Conservation (phyloP, 257 asterid species). For the Jaltomata sinuosa region DNA sequence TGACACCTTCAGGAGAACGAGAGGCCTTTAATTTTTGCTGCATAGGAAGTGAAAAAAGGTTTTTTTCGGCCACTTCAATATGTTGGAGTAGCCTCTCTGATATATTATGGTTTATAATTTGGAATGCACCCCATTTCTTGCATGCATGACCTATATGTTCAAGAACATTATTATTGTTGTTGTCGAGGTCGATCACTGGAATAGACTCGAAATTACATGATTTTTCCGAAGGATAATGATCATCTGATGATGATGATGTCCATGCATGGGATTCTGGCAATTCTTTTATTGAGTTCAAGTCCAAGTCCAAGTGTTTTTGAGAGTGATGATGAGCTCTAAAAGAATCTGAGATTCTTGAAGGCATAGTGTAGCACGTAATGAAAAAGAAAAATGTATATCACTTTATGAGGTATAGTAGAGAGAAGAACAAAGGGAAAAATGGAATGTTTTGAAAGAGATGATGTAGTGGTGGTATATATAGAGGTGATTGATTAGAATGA, state of each 20-base stretch:
- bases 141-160: conserved; percentile 77
- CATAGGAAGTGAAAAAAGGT: conserved; percentile 73
- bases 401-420: neutral
- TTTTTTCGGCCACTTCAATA: conserved; percentile 27
- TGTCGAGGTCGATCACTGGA: conserved; percentile 54
- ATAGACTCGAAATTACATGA: conserved; percentile 13
- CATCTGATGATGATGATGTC: conserved; percentile 21
- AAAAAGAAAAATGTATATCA: neutral
- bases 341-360: conserved; percentile 33
- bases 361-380: conserved; percentile 25
- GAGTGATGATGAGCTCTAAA: conserved; percentile 21
- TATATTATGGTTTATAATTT: conserved; percentile 49
- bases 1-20: conserved; percentile 42
- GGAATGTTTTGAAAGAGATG: neutral
- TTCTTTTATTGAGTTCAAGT: conserved; percentile 50
- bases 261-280: conserved; percentile 91
- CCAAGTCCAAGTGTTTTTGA: conserved; percentile 39
- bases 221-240: conserved; percentile 2
- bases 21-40: conserved; percentile 66
- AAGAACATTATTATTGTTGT: conserved; percentile 14
- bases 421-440: neutral
- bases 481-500: neutral
- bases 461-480: neutral
- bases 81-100: conserved; percentile 29
- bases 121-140: conserved; percentile 82